Evolutionary conservation across 306 rosid genomes (phyloP).

Genomic region (Prinsepia uniflora): DNA sequence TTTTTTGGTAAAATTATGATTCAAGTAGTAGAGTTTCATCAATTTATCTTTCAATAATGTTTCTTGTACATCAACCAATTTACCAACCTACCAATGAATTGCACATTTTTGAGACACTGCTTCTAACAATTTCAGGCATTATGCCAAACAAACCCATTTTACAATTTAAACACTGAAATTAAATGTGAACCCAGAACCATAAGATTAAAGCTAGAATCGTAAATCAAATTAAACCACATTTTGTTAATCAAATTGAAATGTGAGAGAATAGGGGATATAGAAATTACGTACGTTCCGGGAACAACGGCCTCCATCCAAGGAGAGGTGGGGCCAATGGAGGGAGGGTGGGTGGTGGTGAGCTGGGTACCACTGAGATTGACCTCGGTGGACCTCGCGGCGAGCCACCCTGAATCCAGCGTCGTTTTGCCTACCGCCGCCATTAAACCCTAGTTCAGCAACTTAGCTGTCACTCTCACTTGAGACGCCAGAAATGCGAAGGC

Average conservation of each 20-base stretch:
- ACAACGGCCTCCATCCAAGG: slow-evolving; percentile 87
- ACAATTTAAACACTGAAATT: not conserved
- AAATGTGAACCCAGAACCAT: not conserved
- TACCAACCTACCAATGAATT: not conserved
- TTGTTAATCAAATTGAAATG: not conserved
- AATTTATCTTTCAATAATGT: not conserved
- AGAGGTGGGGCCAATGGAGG: slow-evolving; percentile 42
- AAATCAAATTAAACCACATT: not conserved
- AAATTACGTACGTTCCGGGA: slow-evolving; percentile 97
- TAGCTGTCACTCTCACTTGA: not conserved
- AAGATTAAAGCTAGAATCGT: not conserved
- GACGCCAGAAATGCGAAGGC: not conserved
- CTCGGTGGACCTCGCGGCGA: slow-evolving; percentile 76
- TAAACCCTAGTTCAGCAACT: slow-evolving; percentile 10
- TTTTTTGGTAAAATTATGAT: not conserved
- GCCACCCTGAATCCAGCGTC: slow-evolving; percentile 68
- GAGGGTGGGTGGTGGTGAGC: slow-evolving; percentile 85
- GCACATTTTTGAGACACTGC: not conserved
- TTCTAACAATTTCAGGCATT: not conserved
- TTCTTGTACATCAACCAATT: not conserved
- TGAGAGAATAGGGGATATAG: slow-evolving; percentile 16
- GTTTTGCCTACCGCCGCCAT: slow-evolving; percentile 39
- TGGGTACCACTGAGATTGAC: slow-evolving; percentile 59
- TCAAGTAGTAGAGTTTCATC: not conserved
- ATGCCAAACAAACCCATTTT: not conserved